Evolutionary conservation across 345 rosid genomes (phyloP), one percentile per base, ranked within the genome.

Genomic region (Camelina sativa): DNA sequence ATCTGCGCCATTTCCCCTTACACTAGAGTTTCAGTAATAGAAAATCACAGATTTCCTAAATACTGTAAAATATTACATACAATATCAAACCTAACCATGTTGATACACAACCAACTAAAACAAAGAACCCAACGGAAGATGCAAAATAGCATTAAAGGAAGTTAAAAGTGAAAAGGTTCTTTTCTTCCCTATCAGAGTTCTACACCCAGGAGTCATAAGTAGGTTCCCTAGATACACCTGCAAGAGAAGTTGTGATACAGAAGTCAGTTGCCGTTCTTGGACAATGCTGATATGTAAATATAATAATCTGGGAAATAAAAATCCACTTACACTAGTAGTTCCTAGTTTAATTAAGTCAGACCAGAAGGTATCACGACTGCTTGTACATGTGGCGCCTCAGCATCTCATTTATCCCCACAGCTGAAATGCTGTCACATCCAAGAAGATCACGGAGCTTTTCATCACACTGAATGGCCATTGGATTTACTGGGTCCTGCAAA

Each of bases 351-450:
- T 66, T 13, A 82, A 76, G 84, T 81, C 77, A 77, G 69, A 67
- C 62, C 62, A 76, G 67, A 59, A 41, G 68, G 69, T 57, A 84
- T 88, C 85, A 91, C 19, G 89, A 84, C 69, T 28, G 80, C 81
- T 82, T 85, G 78, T 85, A 81, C 75, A 91, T 84, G 80, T 88
- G 93, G 74, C 86, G 88, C 46, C 88, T 87, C 6, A 85, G 84
- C 78, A 91, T 77, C 85, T 86, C 90, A 12, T 76, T 84, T 74
- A 92, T 85, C 73, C 94, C 94, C 81, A 87, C 81, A 16, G 90
- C 91, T 78, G 94, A 90, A 44, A 92, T 88, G 88, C 92, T 87
- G 73, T 92, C 95, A 73, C 91, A 92, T 69, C 94, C 92, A 53
- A 92, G 91, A 74, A 92, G 98, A 60, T 87, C 92, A 0, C 67